phyloP scores from a whole-genome alignment of 331 rosid species.

The Quercus lobata region DNA sequence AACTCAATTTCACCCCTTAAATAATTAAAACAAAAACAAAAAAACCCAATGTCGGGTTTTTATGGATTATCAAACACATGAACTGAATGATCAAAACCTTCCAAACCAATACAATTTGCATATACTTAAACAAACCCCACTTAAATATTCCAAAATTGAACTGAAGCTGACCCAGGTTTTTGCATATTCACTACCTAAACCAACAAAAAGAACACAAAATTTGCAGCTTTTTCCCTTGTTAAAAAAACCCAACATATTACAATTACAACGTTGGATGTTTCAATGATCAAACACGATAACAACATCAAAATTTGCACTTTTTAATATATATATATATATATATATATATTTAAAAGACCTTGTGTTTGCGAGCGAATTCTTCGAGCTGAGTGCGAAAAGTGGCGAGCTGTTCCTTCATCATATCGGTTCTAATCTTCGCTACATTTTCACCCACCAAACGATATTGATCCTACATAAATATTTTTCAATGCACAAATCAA shows the following conservation, averaged over 20 bases:
- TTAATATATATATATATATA: too few relatives aligned
- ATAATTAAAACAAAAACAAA: background rate
- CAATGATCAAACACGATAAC: too few relatives aligned
- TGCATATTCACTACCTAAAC: too few relatives aligned
- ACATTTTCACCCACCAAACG: conserved; percentile 83
- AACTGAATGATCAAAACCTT: background rate
- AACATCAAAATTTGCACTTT: too few relatives aligned
- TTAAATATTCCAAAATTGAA: background rate
- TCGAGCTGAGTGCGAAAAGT: conserved; percentile 84
- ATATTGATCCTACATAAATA: conserved; percentile 53
- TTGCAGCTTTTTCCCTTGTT: too few relatives aligned
- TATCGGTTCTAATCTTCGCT: conserved; percentile 80
- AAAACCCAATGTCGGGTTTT: background rate
- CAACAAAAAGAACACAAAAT: too few relatives aligned
- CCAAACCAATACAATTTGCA: background rate
- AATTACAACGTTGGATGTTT: too few relatives aligned
- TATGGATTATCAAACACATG: background rate
- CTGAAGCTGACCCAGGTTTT: background rate
- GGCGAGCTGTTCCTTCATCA: conserved; percentile 84
- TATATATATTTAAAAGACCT: conserved; percentile 28
- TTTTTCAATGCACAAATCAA: background rate
- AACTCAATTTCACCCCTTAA: background rate
- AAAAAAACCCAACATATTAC: too few relatives aligned
- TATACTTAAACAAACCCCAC: background rate
- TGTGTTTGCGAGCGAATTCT: conserved; percentile 89